These are phyloP conservation scores for Yamadazyma buinensis DNA, from an alignment of 1,139 yeast genomes.

Conservation along the genomic window DNA sequence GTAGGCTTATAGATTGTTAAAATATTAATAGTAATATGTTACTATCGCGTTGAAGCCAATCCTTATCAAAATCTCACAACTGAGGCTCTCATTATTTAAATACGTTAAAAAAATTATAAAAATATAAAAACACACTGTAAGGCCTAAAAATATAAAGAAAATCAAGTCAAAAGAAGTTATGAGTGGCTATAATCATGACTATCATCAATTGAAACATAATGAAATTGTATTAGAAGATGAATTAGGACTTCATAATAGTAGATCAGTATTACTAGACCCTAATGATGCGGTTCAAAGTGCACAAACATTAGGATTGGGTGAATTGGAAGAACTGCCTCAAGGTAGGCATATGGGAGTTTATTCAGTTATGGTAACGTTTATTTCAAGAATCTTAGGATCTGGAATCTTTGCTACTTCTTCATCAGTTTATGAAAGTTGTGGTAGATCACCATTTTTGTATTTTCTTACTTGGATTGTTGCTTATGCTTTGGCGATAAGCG, in stretches of 20 bases:
- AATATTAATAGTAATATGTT: too few species aligned
- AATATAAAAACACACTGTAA: too few species aligned
- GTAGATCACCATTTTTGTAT: constrained; percentile 60
- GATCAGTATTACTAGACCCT: constrained; percentile 6
- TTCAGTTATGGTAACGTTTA: constrained; percentile 59
- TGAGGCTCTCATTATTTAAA: too few species aligned
- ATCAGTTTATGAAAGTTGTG: constrained; percentile 62
- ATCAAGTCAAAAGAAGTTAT: too few species aligned
- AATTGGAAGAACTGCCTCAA: constrained; percentile 59
- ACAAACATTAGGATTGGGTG: constrained; percentile 6
- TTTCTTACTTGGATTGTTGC: constrained; percentile 61
- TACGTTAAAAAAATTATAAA: too few species aligned
- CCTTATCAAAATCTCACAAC: too few species aligned
- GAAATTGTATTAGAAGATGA: constrained; percentile 2
- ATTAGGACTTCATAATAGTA: constrained; percentile 1
- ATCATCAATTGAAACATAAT: constrained; percentile 1
- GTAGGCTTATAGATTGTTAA: too few species aligned
- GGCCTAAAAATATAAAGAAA: too few species aligned
- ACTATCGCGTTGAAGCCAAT: too few species aligned
- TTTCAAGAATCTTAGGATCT: constrained; percentile 71
- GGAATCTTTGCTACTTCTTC: constrained; percentile 75
- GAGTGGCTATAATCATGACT: background rate
- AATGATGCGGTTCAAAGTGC: constrained; percentile 3
- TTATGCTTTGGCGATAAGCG: constrained; percentile 60
- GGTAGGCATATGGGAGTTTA: constrained; percentile 71